Conservation (phyloP, 1,284 basidiomycete species). For the Exobasidium cylindrosporum region DNA sequence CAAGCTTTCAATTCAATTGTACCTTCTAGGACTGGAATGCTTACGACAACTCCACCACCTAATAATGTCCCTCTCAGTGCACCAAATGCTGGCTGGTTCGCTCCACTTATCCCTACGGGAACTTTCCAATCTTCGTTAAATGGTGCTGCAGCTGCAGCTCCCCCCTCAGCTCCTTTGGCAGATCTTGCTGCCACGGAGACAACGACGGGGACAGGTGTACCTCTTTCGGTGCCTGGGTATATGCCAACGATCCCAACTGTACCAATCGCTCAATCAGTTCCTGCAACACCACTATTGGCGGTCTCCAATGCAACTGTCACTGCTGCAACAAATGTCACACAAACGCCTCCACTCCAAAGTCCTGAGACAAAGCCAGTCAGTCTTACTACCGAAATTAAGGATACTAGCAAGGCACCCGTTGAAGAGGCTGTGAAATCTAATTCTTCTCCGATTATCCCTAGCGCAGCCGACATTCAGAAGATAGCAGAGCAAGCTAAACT, state of each 20-base stretch:
- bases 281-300: background rate
- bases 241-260: background rate
- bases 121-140: background rate
- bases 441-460: too few species aligned
- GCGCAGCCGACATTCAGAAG: slow-evolving; percentile 1
- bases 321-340: background rate
- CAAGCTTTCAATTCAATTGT: background rate
- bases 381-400: too few species aligned
- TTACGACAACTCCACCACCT: too few species aligned
- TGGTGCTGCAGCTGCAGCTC: too few species aligned
- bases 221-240: background rate
- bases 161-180: too few species aligned
- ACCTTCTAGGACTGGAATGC: background rate
- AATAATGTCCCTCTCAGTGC: background rate
- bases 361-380: background rate
- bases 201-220: background rate
- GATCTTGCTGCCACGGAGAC: too few species aligned
- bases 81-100: background rate
- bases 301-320: background rate
- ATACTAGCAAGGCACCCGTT: too few species aligned
- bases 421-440: too few species aligned
- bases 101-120: background rate
- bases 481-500: slow-evolving; percentile 4
- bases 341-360: background rate
- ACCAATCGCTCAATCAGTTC: background rate